These are phyloP conservation scores for Papilionanthe hybrid DNA, from an alignment of 116 monocot genomes.

Conservation along the genomic window DNA sequence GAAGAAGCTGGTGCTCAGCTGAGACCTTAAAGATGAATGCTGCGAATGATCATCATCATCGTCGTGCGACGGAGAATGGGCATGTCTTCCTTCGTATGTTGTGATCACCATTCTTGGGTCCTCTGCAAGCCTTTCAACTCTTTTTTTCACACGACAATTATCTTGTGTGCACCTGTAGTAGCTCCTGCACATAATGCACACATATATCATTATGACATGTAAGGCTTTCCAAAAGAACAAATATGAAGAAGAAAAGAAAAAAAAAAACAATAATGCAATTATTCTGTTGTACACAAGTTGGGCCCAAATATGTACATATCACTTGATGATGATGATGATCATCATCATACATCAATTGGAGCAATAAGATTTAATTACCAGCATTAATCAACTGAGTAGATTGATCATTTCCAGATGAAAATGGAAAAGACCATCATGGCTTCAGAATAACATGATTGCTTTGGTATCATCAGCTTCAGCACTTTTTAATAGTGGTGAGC, in stretches of 20 bases:
- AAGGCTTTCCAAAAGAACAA: too few species aligned
- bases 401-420: slow-evolving; percentile 12
- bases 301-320: not conserved
- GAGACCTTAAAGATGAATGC: not conserved
- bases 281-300: too few species aligned
- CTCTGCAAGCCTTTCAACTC: slow-evolving; percentile 68
- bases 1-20: slow-evolving; percentile 24
- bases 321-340: not conserved
- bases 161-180: slow-evolving; percentile 69
- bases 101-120: slow-evolving; percentile 81
- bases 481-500: slow-evolving; percentile 4
- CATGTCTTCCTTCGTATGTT: slow-evolving; percentile 73
- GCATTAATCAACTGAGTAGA: too few species aligned
- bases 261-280: too few species aligned
- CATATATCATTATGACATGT: too few species aligned
- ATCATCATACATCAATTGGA: not conserved
- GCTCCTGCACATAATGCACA: slow-evolving; percentile 29
- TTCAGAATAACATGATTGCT: slow-evolving; percentile 2
- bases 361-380: too few species aligned
- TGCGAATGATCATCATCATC: slow-evolving; percentile 10
- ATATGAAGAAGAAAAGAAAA: too few species aligned
- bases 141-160: slow-evolving; percentile 67
- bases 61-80: slow-evolving; percentile 39
- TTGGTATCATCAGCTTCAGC: not conserved
- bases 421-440: not conserved